Evolutionary conservation across 2,329 filamentous ascomycete genomes (phyloP).

Genomic region (Penicillium sp.): DNA sequence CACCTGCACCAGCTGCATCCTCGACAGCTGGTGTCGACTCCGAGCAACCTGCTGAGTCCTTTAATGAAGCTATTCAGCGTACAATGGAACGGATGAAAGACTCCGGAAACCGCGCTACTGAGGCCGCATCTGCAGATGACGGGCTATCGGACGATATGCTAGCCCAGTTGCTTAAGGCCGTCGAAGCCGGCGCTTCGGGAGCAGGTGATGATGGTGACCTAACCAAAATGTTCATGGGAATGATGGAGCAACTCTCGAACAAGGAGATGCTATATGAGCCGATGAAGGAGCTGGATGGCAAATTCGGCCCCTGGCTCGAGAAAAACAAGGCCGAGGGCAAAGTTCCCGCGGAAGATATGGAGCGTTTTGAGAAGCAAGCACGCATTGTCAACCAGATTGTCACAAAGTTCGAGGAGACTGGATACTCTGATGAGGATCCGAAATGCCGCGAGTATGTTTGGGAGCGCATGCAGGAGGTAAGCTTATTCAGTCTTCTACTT

Average conservation of each 20-base stretch:
- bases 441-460: slow-evolving; percentile 90
- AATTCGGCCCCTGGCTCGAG: slow-evolving; percentile 87
- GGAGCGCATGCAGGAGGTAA: slow-evolving; percentile 95
- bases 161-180: slow-evolving; percentile 88
- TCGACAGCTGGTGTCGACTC: slow-evolving; percentile 22
- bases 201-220: slow-evolving; percentile 78
- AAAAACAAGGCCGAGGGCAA: slow-evolving; percentile 69
- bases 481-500: slow-evolving; percentile 26
- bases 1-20: slow-evolving; percentile 14
- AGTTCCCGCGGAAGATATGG: slow-evolving; percentile 69
- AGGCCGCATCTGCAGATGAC: slow-evolving; percentile 65
- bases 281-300: slow-evolving; percentile 94
- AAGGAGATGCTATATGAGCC: slow-evolving; percentile 98
- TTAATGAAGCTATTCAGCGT: slow-evolving; percentile 88
- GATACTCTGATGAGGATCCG: slow-evolving; percentile 80
- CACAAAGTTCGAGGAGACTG: slow-evolving; percentile 78
- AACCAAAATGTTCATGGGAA: slow-evolving; percentile 90
- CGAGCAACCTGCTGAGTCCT: slow-evolving; percentile 65
- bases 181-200: slow-evolving; percentile 66
- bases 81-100: slow-evolving; percentile 97
- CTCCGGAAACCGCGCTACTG: slow-evolving; percentile 82
- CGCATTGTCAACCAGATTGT: slow-evolving; percentile 83
- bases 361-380: slow-evolving; percentile 81
- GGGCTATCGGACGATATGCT: slow-evolving; percentile 79
- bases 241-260: slow-evolving; percentile 99